Percentiles rank a stretch among this genome's conserved stretches.
Conservation (phyloP, 208 protist species). For the Acanthamoeba healyi region DNA sequence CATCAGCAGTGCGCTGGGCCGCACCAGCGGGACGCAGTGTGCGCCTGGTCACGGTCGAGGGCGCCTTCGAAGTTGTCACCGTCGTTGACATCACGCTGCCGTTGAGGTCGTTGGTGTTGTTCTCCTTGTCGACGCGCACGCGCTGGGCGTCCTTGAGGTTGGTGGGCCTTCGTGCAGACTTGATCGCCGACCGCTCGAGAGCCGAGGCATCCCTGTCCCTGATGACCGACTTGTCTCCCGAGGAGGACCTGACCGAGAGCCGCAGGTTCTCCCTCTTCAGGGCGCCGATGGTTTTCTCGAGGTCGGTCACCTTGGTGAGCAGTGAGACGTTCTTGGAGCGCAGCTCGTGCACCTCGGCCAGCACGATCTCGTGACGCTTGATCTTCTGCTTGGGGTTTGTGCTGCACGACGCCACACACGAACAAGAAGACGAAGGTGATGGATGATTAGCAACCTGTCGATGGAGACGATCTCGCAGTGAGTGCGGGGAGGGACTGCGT, state of each 20-base stretch:
- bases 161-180: not conserved
- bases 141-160: constrained; percentile 2
- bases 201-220: not conserved
- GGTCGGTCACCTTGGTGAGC: constrained; percentile 23
- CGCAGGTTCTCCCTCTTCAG: constrained; percentile 50
- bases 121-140: constrained; percentile 32
- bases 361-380: constrained; percentile 49
- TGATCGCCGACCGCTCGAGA: not conserved
- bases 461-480: not conserved
- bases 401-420: not conserved
- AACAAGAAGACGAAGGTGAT: constrained; percentile 1
- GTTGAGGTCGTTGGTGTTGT: not conserved
- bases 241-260: not conserved
- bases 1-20: not conserved
- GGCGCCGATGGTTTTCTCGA: constrained; percentile 21
- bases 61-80: not conserved
- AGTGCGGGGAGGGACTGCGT: not conserved
- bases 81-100: not conserved
- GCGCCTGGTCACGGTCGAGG: constrained; percentile 17
- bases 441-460: not conserved
- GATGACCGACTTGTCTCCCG: too few relatives aligned
- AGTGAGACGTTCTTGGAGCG: constrained; percentile 23
- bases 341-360: constrained; percentile 18
- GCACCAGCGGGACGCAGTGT: not conserved
- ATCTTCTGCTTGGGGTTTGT: constrained; percentile 64